These are phyloP conservation scores for Cutaneotrichosporon sp. DNA, from an alignment of 1,284 basidiomycete genomes.

Conservation along the genomic window DNA sequence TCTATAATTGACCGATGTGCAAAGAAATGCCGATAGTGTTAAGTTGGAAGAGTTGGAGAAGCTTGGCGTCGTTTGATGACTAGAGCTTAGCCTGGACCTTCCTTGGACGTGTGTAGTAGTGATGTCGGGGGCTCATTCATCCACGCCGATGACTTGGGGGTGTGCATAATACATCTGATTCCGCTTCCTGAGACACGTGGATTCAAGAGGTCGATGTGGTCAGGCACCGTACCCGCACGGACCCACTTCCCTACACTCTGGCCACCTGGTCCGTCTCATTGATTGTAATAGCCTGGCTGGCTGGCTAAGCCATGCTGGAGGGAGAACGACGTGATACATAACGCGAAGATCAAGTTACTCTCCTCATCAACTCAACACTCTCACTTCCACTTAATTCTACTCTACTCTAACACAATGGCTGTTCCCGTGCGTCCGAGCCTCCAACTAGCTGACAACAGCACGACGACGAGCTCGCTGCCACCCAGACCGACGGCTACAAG, in stretches of 20 bases:
- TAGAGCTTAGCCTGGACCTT: neutral
- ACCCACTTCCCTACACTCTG: neutral
- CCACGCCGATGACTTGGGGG: neutral
- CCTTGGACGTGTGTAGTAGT: neutral
- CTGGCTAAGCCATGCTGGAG: neutral
- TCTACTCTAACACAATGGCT: constrained; percentile 1
- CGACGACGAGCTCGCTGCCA: constrained; percentile 48
- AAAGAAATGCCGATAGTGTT: neutral
- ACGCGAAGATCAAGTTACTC: neutral
- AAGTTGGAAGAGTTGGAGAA: neutral
- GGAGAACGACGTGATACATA: neutral
- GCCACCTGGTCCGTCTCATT: neutral
- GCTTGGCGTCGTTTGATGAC: neutral
- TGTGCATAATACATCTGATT: neutral
- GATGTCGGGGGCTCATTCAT: neutral
- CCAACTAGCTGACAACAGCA: constrained; percentile 8
- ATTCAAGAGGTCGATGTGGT: neutral
- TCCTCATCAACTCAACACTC: neutral
- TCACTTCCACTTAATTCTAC: neutral
- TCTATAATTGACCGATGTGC: neutral
- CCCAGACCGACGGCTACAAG: constrained; percentile 53
- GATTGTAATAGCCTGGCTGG: neutral
- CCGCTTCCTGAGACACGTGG: neutral
- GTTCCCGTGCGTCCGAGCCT: neutral
- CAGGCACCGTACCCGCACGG: constrained; percentile 1